Evolutionary conservation across 306 rosid genomes (phyloP).

Genomic region (Prunus kanzakura): DNA sequence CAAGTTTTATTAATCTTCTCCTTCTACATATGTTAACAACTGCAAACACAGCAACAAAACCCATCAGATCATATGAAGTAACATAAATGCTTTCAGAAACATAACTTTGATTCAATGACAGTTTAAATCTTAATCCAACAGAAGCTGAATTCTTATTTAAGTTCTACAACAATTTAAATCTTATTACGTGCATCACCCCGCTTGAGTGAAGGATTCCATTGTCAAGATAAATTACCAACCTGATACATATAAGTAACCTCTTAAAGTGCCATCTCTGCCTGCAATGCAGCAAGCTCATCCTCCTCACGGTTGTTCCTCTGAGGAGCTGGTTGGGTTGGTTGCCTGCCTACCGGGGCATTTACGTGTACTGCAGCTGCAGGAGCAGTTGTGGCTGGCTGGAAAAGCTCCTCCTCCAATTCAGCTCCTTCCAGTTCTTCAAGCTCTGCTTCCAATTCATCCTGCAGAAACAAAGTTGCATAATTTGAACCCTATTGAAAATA

Average conservation of each 20-base stretch:
- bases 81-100: not conserved
- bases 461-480: slow-evolving; percentile 20
- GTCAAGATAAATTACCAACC: not conserved
- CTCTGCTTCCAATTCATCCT: slow-evolving; percentile 97
- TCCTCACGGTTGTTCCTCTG: slow-evolving; percentile 79
- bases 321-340: slow-evolving; percentile 68
- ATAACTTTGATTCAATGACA: not conserved
- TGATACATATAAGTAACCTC: not conserved
- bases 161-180: not conserved
- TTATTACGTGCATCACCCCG: not conserved
- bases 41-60: not conserved
- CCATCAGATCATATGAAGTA: not conserved
- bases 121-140: not conserved
- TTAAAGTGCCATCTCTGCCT: slow-evolving; percentile 99
- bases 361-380: slow-evolving; percentile 73
- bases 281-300: slow-evolving; percentile 94
- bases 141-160: not conserved
- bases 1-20: not conserved
- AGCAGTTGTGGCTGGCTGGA: slow-evolving; percentile 85
- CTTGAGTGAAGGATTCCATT: not conserved
- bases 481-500: not conserved
- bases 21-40: slow-evolving; percentile 2
- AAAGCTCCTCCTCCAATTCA: slow-evolving; percentile 94
- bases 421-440: slow-evolving; percentile 97
- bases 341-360: slow-evolving; percentile 58